Base-by-base conservation (phyloP, 2,329 filamentous ascomycete genomes). In the Colletotrichum theobromicola region DNA sequence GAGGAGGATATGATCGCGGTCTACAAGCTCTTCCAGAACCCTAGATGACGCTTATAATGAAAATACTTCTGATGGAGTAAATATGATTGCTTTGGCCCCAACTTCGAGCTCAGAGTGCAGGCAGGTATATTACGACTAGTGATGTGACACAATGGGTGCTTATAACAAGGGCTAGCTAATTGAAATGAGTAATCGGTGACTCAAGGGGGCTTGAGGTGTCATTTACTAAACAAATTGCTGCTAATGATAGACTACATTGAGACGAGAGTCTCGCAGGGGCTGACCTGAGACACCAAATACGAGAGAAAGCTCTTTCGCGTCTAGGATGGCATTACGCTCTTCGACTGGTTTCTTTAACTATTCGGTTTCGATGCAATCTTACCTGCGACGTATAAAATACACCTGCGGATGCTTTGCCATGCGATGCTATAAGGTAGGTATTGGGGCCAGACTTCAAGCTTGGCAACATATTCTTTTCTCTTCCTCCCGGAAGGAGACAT, bases 1-100 rank as follows among this genome's bases (percentile, higher is more conserved):
- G 78, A 78, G 7, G 78, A 82, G 30, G 80, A 82, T 21, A 81
- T 82, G 80, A 81, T 82, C 34, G 77, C 79, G 8, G 67, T 82
- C 18, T 76, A 75, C 46, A 80, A 77, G 57, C 55, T 73, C 7
- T 68, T 58, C 4, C 60, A 66, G 1, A 60, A 57, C 6, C 53
- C 21, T 26, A 57, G 26, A 60, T 34, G 16, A 35, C 5, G 26
- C 24, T 26, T 55, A 4, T 26, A 26, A 6, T 21, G 42, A 46
- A 5, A 46, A 46, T 12, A 21, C 1, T 4, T 46, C 3, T 46
- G 0, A 7, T 0, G n/a, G 42, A 7, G 42, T 2, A 46, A 10
- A 46, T 1, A 10, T 9, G 2, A 7, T 21, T 46, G 12, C 42
- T 7, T 21, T 7, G 2, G 7, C 7, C 5, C 18, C 42, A 21